A percentile compares a stretch with the other conserved stretches of the same genome.
These are phyloP conservation scores for Pestalotiopsis sp. DNA, from an alignment of 2,329 filamentous ascomycete species.

Conservation along the genomic window DNA sequence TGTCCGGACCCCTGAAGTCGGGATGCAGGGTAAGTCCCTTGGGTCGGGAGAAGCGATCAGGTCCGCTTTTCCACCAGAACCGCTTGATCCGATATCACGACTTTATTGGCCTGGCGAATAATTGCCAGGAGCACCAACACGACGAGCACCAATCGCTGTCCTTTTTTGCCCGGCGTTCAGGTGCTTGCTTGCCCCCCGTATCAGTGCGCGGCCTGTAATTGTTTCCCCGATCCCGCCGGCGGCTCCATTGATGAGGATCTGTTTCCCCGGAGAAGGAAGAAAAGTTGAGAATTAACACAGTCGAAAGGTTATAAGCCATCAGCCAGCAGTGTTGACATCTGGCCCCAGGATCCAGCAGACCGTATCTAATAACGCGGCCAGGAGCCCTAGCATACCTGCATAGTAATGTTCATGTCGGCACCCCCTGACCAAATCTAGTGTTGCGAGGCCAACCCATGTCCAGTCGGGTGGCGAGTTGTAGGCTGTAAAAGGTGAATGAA, in stretches of 20 bases:
- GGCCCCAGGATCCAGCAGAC: not conserved
- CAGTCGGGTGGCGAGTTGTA: not conserved
- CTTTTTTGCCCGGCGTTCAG: slow-evolving; percentile 7
- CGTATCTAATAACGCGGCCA: not conserved
- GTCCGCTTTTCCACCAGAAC: slow-evolving; percentile 4
- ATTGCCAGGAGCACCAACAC: slow-evolving; percentile 15
- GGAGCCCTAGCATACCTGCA: not conserved
- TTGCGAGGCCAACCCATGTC: not conserved
- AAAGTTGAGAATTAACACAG: not conserved
- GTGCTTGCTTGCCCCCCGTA: slow-evolving; percentile 3
- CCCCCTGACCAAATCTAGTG: not conserved
- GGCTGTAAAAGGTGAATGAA: not conserved
- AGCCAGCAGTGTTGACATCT: not conserved
- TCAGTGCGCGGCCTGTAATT: slow-evolving; percentile 6
- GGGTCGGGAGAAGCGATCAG: not conserved
- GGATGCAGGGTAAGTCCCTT: slow-evolving; percentile 13
- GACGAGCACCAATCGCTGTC: slow-evolving; percentile 23
- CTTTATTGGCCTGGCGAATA: slow-evolving; percentile 22
- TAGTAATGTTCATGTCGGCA: not conserved
- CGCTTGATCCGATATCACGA: slow-evolving; percentile 18
- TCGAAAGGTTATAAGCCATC: not conserved
- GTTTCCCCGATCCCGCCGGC: slow-evolving; percentile 5
- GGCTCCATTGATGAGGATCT: not conserved
- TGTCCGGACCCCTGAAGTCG: slow-evolving; percentile 17
- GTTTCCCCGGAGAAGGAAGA: not conserved